A percentile compares a stretch with the other conserved stretches of the same genome.
Evolutionary conservation across 2,329 filamentous ascomycete species (phyloP).

Genomic region (Magnaporthiopsis incrustans): DNA sequence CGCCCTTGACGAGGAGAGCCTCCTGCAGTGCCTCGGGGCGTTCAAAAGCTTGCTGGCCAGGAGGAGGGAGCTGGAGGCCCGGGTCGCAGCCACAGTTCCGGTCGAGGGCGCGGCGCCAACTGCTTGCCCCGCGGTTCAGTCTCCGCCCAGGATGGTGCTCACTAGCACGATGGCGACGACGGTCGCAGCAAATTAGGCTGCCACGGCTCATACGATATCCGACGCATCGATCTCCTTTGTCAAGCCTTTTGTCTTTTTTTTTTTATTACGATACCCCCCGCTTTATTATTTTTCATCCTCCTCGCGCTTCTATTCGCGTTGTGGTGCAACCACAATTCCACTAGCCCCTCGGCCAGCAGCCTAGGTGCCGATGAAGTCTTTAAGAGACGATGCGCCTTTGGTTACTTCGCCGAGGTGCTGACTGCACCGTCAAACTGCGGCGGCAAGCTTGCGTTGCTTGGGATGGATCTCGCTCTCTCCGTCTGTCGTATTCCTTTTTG

Average conservation of each 20-base stretch:
- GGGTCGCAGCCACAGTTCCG: constrained; percentile 27
- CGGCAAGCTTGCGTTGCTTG: not conserved
- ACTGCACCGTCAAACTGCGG: not conserved
- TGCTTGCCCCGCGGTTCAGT: not conserved
- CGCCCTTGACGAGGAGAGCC: constrained; percentile 68
- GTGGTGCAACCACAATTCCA: not conserved
- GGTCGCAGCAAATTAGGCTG: not conserved
- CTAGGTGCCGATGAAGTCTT: not conserved
- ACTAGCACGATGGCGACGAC: too few relatives aligned
- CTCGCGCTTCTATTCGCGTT: not conserved
- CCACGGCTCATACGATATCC: not conserved
- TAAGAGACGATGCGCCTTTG: too few relatives aligned
- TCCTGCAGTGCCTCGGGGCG: constrained; percentile 80
- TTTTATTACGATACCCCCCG: not conserved
- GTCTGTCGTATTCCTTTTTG: not conserved
- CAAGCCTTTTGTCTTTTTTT: not conserved
- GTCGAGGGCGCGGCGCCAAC: not conserved
- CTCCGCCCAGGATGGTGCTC: not conserved
- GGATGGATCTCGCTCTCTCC: not conserved
- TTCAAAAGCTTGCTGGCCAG: constrained; percentile 80
- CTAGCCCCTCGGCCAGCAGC: not conserved
- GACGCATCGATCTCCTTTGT: not conserved
- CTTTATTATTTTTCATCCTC: not conserved
- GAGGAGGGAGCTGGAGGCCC: constrained; percentile 54
- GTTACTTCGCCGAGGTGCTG: too few relatives aligned